These are phyloP conservation scores for Anthostomella pinea DNA, from an alignment of 2,329 filamentous ascomycete species.

Conservation along the genomic window DNA sequence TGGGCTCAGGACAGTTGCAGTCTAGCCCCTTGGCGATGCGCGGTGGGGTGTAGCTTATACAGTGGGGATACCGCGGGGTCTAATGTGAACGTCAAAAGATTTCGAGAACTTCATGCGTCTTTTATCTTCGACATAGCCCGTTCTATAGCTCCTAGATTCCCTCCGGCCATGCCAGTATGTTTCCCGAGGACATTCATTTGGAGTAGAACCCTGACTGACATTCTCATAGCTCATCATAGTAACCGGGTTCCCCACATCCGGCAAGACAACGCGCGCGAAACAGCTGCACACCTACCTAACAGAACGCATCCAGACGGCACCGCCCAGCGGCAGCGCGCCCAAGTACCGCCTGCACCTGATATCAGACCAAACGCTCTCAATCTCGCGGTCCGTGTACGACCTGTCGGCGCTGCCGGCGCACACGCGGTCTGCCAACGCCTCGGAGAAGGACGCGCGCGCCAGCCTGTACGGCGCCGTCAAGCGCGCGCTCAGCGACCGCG, in stretches of 20 bases:
- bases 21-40: no score
- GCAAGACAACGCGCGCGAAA: conserved; percentile 63
- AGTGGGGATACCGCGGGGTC: no score
- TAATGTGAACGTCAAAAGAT: no score
- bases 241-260: conserved; percentile 65
- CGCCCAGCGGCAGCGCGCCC: conserved; percentile 26
- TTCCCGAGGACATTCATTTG: background rate
- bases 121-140: no score
- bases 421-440: conserved; percentile 66
- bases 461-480: conserved; percentile 76
- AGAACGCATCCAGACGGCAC: conserved; percentile 46
- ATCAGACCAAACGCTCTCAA: conserved; percentile 68
- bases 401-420: conserved; percentile 57
- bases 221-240: conserved; percentile 59
- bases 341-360: conserved; percentile 70
- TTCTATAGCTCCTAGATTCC: no score
- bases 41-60: no score
- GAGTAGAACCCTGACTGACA: conserved; percentile 5
- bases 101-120: no score
- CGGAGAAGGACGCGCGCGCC: conserved; percentile 80
- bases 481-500: conserved; percentile 66
- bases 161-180: conserved; percentile 15
- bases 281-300: conserved; percentile 66
- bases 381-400: conserved; percentile 70
- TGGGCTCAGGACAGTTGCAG: no score